Evolutionary conservation across 139 green algal species (phyloP), one percentile per base, ranked within the genome.

Genomic region (Chlamydomonas schloesseri): DNA sequence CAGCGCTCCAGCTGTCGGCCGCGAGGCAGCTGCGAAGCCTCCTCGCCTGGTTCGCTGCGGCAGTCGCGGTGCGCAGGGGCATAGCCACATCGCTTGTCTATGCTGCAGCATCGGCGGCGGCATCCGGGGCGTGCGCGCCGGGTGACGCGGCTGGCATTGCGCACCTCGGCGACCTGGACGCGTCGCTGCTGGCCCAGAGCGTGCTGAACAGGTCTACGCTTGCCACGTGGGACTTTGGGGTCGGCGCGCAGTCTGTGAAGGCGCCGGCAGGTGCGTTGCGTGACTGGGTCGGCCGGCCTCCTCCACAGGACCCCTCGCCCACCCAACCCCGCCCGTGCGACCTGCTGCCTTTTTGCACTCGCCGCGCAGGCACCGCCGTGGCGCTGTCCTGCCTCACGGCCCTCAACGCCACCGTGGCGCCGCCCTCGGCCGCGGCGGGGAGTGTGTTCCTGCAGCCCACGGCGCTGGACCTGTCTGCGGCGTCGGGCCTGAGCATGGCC

Each of bases 151-250:
- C 23, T 67, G 60, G 24, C 60, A 2, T 23, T 2, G 21, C 24
- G 60, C 23, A n/a, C 18, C 76, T 83, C 29, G 21, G 60, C 2
- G 17, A 28, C 21, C 37, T 83, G 1, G 64, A 15, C 4, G 5
- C 62, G 24, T 24, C 73, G 60, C 76, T 73, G 76, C 62, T 83
- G 76, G 76, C 76, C 11, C 60, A 60, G 13, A 60, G 76, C 9
- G 42, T 17, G 0, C 76, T 83, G 5, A 37, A 9, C 17, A 29
- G 60, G 1, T 46, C 60, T 8, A 11, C 42, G 0, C 26, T 14
- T 1, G 18, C 0, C 58, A 36, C 18, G 17, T 83, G 76, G 76
- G 76, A 83, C 29, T 83, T 83, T 83, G 76, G n/a, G 8, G 37
- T n/a, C 21, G 9, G 28, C 0, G 5, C 9, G 9, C 36, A 42